Base-by-base conservation (phyloP, 345 rosid species). In the Salix exigua region DNA sequence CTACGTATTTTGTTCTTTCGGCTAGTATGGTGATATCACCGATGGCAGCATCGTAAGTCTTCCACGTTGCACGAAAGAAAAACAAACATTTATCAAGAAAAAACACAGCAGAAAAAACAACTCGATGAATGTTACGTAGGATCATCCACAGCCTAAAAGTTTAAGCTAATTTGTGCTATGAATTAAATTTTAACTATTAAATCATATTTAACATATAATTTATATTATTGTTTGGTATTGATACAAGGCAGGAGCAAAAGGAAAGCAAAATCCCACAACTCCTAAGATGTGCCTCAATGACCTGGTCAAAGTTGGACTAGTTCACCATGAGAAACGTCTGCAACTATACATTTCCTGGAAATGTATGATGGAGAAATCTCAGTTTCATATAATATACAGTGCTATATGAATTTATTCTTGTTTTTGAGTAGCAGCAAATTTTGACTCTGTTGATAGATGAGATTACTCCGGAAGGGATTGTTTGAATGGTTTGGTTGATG, bases 11-110 rank as follows among this genome's bases (percentile, higher is more conserved):
- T 7, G 75, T 30, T 72, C 92, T 86, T 16, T 55, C 6, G 2
- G 78, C 83, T 40, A 88, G 73, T 65, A 90, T 90, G 1, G 94
- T 88, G 10, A 90, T 31, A 66, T 90, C 94, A 0, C 92, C 92
- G 0, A 90, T 78, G 1, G 74, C 80, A 0, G 88, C 88, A 37
- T 82, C 86, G 18, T 63, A 87, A 18, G 82, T 87, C 94, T 89
- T 77, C 19, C 30, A 58, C 4, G 28, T 9, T 13, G 28, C 62
- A 58, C 2, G 23, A 58, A 6, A 58, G 28, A n/a, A 25, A 58
- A 58, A 58, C 28, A 58, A 58, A 2, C 4, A 25, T 12, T 10
- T 8, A 12, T 58, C 26, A 58, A 26, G 0, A n/a, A 58, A 55
- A 53, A 55, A 9, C 9, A n/a, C 11, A 9, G 26, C 4, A 2